Conservation (phyloP, 2,329 filamentous ascomycete species). For the Penicillium sp. region DNA sequence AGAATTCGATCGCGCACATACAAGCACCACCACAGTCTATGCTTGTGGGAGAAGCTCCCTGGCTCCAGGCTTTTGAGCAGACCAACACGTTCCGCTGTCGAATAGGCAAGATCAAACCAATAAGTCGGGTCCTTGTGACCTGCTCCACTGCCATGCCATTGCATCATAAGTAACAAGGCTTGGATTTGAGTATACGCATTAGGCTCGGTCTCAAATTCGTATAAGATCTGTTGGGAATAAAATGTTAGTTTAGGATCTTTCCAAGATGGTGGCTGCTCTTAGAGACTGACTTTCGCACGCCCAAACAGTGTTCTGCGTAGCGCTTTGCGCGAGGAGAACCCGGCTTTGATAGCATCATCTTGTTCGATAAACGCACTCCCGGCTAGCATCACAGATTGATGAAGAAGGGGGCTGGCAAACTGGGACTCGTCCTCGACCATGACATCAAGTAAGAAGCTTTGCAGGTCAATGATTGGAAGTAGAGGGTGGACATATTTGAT, state of each 20-base stretch:
- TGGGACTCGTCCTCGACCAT: conserved; percentile 8
- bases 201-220: conserved; percentile 15
- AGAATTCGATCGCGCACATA: conserved; percentile 16
- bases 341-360: conserved; percentile 2
- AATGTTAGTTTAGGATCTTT: neutral
- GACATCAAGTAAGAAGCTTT: conserved; percentile 6
- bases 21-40: conserved; percentile 14
- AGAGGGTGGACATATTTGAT: conserved; percentile 16
- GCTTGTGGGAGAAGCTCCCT: conserved; percentile 10
- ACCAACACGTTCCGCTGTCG: conserved; percentile 13
- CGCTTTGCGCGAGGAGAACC: conserved; percentile 7
- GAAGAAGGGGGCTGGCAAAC: conserved; percentile 11
- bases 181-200: conserved; percentile 15
- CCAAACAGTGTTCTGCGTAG: conserved; percentile 9
- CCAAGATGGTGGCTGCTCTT: no score
- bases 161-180: conserved; percentile 14
- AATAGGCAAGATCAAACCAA: conserved; percentile 17
- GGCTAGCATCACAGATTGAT: conserved; percentile 16
- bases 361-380: conserved; percentile 14
- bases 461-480: conserved; percentile 9
- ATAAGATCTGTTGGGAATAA: conserved; percentile 2
- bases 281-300: conserved; percentile 8
- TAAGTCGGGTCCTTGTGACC: conserved; percentile 13
- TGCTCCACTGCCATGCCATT: conserved; percentile 12
- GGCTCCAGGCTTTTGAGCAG: conserved; percentile 5